Conservation (phyloP, 352 stramenopile species). For the Pythium phragmitis region DNA sequence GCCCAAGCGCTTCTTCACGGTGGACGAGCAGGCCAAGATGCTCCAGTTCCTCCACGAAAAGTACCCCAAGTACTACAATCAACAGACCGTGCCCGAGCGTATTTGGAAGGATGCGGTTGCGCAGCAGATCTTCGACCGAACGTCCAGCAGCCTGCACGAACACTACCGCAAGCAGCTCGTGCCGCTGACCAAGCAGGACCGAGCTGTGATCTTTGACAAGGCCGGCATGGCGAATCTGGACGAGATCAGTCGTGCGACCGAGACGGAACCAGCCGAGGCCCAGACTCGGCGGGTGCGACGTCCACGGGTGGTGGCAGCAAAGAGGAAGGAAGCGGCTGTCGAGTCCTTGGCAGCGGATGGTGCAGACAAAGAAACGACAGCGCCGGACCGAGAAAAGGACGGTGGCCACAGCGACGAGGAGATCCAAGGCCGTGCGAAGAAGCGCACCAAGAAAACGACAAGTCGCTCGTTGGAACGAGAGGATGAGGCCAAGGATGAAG, state of each 20-base stretch:
- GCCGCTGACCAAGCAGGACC: slow-evolving; percentile 37
- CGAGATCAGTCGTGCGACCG: background rate
- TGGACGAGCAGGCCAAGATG: slow-evolving; percentile 48
- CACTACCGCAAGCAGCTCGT: slow-evolving; percentile 48
- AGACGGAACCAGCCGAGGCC: background rate
- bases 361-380: background rate
- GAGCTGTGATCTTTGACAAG: slow-evolving; percentile 11
- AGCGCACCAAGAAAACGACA: slow-evolving; percentile 10
- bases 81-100: slow-evolving; percentile 8
- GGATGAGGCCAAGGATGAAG: background rate
- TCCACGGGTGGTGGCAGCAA: background rate
- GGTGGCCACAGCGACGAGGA: slow-evolving; percentile 10
- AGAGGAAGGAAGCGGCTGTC: background rate
- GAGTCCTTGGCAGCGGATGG: background rate
- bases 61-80: slow-evolving; percentile 16
- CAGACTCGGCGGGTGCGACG: background rate
- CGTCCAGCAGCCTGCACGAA: slow-evolving; percentile 50
- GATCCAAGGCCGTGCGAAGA: slow-evolving; percentile 21
- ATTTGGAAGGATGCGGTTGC: slow-evolving; percentile 20
- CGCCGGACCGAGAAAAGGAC: background rate
- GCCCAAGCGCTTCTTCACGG: slow-evolving; percentile 34
- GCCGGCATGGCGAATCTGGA: slow-evolving; percentile 1
- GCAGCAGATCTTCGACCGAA: slow-evolving; percentile 29
- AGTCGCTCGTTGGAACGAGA: background rate
- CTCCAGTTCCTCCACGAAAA: slow-evolving; percentile 36